These are phyloP conservation scores for Pythium volutum DNA, from an alignment of 352 stramenopile genomes.

Conservation along the genomic window DNA sequence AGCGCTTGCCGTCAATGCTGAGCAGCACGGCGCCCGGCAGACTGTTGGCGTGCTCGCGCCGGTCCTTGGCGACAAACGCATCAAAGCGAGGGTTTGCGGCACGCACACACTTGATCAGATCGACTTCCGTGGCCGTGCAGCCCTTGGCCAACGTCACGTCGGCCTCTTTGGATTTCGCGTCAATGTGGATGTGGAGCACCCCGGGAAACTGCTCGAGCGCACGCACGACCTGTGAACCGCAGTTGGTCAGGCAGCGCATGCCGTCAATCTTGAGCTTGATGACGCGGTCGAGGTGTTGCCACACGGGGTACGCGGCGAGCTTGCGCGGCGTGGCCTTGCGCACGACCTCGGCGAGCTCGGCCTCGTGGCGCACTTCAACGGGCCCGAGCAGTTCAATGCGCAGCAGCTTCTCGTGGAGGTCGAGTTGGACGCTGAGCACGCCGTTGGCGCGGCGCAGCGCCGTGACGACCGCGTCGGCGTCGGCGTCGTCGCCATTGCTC, in stretches of 20 bases:
- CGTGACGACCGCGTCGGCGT: constrained; percentile 31
- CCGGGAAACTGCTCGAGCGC: constrained; percentile 79
- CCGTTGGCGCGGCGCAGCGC: constrained; percentile 31
- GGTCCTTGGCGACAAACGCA: constrained; percentile 62
- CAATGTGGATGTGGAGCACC: constrained; percentile 81
- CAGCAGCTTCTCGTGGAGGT: constrained; percentile 61
- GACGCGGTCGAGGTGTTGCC: constrained; percentile 79
- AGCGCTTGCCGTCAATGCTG: constrained; percentile 75
- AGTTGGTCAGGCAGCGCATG: constrained; percentile 89
- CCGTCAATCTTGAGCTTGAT: constrained; percentile 72
- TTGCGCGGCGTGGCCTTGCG: constrained; percentile 34
- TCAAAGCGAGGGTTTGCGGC: constrained; percentile 73
- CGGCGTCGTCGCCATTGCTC: constrained; percentile 27
- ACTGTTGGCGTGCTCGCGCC: constrained; percentile 38
- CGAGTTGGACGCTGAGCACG: constrained; percentile 53
- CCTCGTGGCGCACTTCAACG: constrained; percentile 44
- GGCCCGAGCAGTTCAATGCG: constrained; percentile 53
- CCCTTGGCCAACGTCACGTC: constrained; percentile 75
- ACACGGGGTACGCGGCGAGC: constrained; percentile 76
- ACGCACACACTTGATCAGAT: constrained; percentile 84
- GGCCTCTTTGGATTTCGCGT: constrained; percentile 76
- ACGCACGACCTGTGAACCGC: constrained; percentile 70
- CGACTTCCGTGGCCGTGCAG: constrained; percentile 77
- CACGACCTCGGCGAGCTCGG: constrained; percentile 57
- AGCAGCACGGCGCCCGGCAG: constrained; percentile 66